A percentile compares a stretch with the other conserved stretches of the same genome.
Conservation (phyloP, 306 rosid genomes). For the Cucumis cinereus region DNA sequence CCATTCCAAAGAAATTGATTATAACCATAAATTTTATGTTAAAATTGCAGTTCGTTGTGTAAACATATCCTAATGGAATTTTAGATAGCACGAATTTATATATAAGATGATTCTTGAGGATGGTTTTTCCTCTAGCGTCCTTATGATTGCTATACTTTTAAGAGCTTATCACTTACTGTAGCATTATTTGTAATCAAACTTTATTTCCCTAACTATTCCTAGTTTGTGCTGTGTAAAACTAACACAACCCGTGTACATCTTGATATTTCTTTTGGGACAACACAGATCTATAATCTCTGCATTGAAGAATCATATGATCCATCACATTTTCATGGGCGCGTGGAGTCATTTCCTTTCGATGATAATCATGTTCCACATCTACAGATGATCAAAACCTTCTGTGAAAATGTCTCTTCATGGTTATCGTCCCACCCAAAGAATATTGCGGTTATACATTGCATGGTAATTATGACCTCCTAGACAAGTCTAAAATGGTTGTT, state of each 20-base stretch:
- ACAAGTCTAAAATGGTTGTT: neutral
- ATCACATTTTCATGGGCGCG: constrained; percentile 65
- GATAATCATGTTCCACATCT: constrained; percentile 90
- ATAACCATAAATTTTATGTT: no score
- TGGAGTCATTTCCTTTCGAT: constrained; percentile 76
- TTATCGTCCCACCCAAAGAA: constrained; percentile 48
- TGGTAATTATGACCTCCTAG: constrained; percentile 35
- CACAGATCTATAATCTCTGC: constrained; percentile 84
- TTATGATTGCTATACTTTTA: no score
- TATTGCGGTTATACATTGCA: constrained; percentile 85
- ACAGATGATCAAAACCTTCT: constrained; percentile 56
- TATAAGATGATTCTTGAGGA: no score
- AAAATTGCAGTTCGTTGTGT: neutral
- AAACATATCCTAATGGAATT: neutral
- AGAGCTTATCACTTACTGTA: neutral
- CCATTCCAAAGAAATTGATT: neutral
- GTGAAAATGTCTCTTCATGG: constrained; percentile 78
- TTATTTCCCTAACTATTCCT: neutral
- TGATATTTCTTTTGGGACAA: constrained; percentile 10
- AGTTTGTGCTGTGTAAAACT: neutral
- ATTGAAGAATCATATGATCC: constrained; percentile 82
- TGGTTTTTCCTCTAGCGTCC: no score
- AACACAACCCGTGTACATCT: neutral
- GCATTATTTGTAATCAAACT: neutral
- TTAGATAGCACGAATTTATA: neutral